phyloP scores from a whole-genome alignment of 1,139 yeast genomes.

The Yamadazyma kanchanaburiensis region DNA sequence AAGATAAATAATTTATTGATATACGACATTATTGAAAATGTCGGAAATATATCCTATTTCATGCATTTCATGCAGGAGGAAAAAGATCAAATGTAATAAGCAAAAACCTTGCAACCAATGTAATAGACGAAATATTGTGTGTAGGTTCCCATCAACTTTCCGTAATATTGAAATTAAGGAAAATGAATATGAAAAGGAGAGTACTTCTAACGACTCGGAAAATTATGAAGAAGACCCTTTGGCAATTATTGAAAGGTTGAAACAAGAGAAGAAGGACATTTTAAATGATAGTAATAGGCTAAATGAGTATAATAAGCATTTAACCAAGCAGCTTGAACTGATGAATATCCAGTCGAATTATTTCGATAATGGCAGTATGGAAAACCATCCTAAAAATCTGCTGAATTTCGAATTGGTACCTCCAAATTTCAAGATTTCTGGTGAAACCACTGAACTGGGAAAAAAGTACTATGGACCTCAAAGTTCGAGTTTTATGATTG shows the following conservation, averaged over 20 bases:
- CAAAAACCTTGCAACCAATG: constrained; percentile 41
- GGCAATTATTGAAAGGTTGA: constrained; percentile 11
- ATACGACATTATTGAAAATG: no score
- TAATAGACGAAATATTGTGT: constrained; percentile 24
- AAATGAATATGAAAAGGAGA: constrained; percentile 2
- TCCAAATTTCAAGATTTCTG: constrained; percentile 12
- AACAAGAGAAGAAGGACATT: constrained; percentile 18
- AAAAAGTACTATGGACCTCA: constrained; percentile 50
- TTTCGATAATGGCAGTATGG: constrained; percentile 2
- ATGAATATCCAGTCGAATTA: constrained; percentile 10
- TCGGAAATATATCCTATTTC: constrained; percentile 36
- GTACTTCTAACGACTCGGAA: background rate
- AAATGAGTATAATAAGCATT: constrained; percentile 11
- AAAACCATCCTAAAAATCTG: background rate
- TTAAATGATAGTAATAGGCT: constrained; percentile 19
- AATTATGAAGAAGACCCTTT: constrained; percentile 2
- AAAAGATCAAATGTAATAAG: constrained; percentile 41
- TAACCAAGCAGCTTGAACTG: constrained; percentile 8
- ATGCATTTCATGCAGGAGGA: constrained; percentile 40
- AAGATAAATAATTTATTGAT: no score
- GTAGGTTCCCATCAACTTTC: constrained; percentile 39
- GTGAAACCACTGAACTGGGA: constrained; percentile 28
- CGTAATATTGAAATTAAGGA: constrained; percentile 31
- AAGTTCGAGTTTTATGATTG: constrained; percentile 46
- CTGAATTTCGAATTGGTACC: no score